Base-by-base conservation (phyloP, 129 eudicot species). In the Cynara cardunculus region DNA sequence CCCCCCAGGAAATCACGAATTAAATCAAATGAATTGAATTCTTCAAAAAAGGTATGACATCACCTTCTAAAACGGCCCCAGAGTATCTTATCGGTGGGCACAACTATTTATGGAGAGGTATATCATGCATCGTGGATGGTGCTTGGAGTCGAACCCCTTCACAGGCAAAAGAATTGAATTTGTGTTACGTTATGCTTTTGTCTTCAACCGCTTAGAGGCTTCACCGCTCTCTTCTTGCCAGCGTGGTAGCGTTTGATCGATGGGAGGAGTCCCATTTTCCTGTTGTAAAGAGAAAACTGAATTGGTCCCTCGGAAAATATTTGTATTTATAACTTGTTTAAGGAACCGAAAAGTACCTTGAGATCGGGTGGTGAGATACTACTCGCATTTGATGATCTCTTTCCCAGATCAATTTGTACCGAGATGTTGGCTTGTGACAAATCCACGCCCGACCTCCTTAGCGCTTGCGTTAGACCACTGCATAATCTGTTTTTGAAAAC, bases 381-480 rank as follows among this genome's bases (percentile, higher is more conserved):
- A 31, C 65, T 66, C 24, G 87, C 80, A 39, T 74, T 78, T 61
- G 92, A 81, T 37, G 88, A 89, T 82, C 82, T 80, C 81, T 92
- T 95, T 59, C 94, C 94, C 26, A 95, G 86, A 80, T 95, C 97
- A 30, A 95, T 86, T 74, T 95, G 91, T 71, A 92, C 99, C 0
- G 99, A 92, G 85, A 95, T 92, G 73, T 62, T 92, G 77, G 99
- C 97, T 2, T 87, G 91, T 10, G 99, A 89, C 81, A 95, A 78
- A 85, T 95, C 99, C 6, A 95, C 91, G 76, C 99, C 99, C 39
- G 97, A 92, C 67, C 84, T 88, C 72, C 87, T 89, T 72, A 95
- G 88, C 2, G 99, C 96, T 80, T 91, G 91, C 19, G 99, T 92
- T 68, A 95, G 84, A 82, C 91, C 87, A 79, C 80, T 87, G 73